Conservation (phyloP, 2,329 filamentous ascomycete species). For the Fusarium fujikuroi region DNA sequence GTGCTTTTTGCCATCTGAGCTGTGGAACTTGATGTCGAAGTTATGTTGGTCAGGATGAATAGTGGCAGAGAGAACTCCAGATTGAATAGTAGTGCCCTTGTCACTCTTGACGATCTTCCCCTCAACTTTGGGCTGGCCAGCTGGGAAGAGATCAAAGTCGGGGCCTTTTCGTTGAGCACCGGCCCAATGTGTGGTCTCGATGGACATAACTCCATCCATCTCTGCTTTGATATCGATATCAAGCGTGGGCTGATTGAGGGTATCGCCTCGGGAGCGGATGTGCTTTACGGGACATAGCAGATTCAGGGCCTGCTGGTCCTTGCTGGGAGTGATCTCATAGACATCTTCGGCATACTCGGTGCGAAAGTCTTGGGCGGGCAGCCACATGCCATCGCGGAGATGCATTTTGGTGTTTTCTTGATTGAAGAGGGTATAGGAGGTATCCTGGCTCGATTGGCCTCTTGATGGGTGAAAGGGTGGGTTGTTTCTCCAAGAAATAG, state of each 20-base stretch:
- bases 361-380: conserved; percentile 67
- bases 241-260: conserved; percentile 65
- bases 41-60: conserved; percentile 50
- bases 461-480: background rate
- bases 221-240: conserved; percentile 54
- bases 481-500: conserved; percentile 8
- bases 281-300: conserved; percentile 67
- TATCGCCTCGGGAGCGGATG: conserved; percentile 64
- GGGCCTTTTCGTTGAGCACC: conserved; percentile 52
- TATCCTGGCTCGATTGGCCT: conserved; percentile 12
- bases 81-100: conserved; percentile 51
- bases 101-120: conserved; percentile 46
- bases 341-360: conserved; percentile 75
- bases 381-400: conserved; percentile 65
- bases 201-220: conserved; percentile 53
- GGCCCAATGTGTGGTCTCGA: conserved; percentile 54
- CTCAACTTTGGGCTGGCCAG: conserved; percentile 47
- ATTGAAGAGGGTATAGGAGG: background rate
- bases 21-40: conserved; percentile 54
- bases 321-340: conserved; percentile 58
- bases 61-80: conserved; percentile 51
- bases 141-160: conserved; percentile 53
- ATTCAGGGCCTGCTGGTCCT: conserved; percentile 59
- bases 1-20: conserved; percentile 49
- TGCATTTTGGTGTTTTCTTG: conserved; percentile 41